Conservation (phyloP, 139 green algal species). For the Coccomyxa sp. region DNA sequence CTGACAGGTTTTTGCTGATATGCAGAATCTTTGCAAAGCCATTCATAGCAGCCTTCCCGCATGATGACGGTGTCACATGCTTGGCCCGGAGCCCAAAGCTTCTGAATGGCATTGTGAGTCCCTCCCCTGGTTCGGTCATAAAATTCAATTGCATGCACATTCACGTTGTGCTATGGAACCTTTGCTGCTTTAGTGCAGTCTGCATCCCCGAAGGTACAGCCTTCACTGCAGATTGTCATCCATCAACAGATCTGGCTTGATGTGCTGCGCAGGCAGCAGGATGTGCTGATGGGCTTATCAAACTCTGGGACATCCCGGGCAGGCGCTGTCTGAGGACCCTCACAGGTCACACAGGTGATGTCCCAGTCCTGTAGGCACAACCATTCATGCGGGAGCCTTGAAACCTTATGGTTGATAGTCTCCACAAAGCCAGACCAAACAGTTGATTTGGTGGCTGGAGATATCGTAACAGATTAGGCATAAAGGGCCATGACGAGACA, state of each 20-base stretch:
- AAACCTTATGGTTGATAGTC: neutral
- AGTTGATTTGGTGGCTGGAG: neutral
- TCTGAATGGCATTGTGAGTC: conserved; percentile 54
- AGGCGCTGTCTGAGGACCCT: conserved; percentile 66
- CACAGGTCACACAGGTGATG: conserved; percentile 59
- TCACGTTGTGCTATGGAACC: too few relatives aligned
- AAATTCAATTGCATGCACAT: too few relatives aligned
- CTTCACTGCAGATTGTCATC: neutral
- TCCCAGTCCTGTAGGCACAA: neutral
- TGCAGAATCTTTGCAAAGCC: conserved; percentile 93
- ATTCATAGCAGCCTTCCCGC: conserved; percentile 83
- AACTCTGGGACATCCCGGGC: conserved; percentile 87
- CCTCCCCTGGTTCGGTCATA: neutral
- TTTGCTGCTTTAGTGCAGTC: neutral
- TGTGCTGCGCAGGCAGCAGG: conserved; percentile 2
- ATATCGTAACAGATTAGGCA: neutral
- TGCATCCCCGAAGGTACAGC: neutral
- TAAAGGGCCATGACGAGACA: conserved; percentile 5
- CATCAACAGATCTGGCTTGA: neutral
- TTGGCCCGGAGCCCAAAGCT: conserved; percentile 70
- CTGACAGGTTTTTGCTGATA: neutral
- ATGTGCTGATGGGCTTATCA: conserved; percentile 44
- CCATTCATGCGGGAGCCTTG: too few relatives aligned
- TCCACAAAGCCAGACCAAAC: too few relatives aligned
- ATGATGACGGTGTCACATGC: conserved; percentile 87